Conservation (phyloP, 768 basidiomycete species). For the Lactarius deliciosus region DNA sequence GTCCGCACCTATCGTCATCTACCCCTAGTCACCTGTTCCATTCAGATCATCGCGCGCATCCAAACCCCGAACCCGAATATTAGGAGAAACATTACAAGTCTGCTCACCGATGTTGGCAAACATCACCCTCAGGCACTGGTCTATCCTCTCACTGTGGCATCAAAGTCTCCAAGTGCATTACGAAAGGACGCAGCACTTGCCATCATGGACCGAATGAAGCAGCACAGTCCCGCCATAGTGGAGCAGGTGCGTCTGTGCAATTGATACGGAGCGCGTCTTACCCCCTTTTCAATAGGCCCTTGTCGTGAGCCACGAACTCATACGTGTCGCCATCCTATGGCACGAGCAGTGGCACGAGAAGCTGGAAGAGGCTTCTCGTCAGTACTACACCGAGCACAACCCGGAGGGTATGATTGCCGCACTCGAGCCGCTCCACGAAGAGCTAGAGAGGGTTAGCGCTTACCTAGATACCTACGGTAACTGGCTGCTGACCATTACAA, state of each 20-base stretch:
- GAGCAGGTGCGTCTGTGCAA: constrained; percentile 59
- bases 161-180: constrained; percentile 85
- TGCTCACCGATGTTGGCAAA: constrained; percentile 90
- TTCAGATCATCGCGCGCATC: constrained; percentile 94
- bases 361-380: constrained; percentile 92
- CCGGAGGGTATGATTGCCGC: constrained; percentile 95
- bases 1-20: background rate
- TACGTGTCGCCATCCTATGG: constrained; percentile 97
- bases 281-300: constrained; percentile 54
- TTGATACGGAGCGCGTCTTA: background rate
- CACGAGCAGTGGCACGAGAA: constrained; percentile 99
- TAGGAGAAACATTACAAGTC: constrained; percentile 81
- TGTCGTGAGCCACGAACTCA: constrained; percentile 89
- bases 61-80: constrained; percentile 90
- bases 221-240: constrained; percentile 85
- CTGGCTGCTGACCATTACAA: constrained; percentile 9
- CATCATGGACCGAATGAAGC: constrained; percentile 92
- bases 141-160: constrained; percentile 93
- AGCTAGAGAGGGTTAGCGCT: constrained; percentile 73
- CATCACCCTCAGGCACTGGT: constrained; percentile 97
- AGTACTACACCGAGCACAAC: constrained; percentile 97
- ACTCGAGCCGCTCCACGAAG: constrained; percentile 88
- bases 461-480: background rate
- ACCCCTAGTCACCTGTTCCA: constrained; percentile 3
- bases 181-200: constrained; percentile 78